These are phyloP conservation scores for Penicillium sumatraense DNA, from an alignment of 2,329 filamentous ascomycete genomes.

Conservation along the genomic window DNA sequence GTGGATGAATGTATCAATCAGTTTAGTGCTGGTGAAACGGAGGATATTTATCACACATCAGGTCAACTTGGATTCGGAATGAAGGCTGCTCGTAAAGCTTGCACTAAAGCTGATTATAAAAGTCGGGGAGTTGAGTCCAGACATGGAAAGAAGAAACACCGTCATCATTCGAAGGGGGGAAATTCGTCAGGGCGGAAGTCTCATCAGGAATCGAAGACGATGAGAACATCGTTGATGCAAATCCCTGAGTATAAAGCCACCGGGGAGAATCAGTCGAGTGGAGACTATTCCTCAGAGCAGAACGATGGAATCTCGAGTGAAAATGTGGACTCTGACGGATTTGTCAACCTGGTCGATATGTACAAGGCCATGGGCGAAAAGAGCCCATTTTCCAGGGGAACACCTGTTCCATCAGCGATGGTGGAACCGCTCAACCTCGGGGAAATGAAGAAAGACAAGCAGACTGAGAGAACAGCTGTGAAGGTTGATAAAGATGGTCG, in stretches of 20 bases:
- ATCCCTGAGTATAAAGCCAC: neutral
- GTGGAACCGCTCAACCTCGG: neutral
- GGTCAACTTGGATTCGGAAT: slow-evolving; percentile 22
- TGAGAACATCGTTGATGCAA: neutral
- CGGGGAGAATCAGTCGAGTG: neutral
- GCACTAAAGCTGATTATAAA: slow-evolving; percentile 10
- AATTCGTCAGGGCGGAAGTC: too few species aligned
- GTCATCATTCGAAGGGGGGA: neutral
- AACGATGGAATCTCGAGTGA: neutral
- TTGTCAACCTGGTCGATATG: slow-evolving; percentile 9
- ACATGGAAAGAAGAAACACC: neutral
- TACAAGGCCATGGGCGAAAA: neutral
- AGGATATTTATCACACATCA: slow-evolving; percentile 18
- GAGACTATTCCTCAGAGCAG: neutral
- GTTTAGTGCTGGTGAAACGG: slow-evolving; percentile 7
- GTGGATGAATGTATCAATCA: slow-evolving; percentile 34
- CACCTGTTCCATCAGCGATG: neutral
- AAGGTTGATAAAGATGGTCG: neutral
- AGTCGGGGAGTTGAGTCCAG: neutral
- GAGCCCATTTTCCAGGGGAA: slow-evolving; percentile 1
- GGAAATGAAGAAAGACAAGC: neutral
- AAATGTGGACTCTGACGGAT: neutral
- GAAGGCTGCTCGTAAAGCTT: slow-evolving; percentile 25
- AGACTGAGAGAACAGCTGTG: neutral
- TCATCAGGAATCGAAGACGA: neutral